These are phyloP conservation scores for Sanghuangporus weigelae DNA, from an alignment of 1,284 basidiomycete species.

Conservation along the genomic window DNA sequence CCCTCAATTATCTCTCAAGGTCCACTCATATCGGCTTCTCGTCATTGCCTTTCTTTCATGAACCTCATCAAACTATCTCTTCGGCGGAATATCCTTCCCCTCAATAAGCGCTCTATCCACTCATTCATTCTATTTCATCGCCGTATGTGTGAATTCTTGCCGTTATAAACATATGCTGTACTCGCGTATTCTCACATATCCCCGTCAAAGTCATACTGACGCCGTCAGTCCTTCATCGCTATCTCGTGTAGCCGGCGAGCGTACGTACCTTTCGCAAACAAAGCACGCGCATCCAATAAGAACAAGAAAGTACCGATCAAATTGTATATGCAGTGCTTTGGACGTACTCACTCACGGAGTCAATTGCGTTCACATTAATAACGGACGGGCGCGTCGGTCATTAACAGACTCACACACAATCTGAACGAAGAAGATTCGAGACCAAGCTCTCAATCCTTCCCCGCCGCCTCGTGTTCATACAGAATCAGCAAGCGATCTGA, in stretches of 20 bases:
- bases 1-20: conserved; percentile 1
- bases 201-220: too few species aligned
- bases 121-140: background rate
- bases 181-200: too few species aligned
- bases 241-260: too few species aligned
- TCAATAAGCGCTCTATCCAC: background rate
- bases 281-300: too few species aligned
- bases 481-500: background rate
- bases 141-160: background rate
- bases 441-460: background rate
- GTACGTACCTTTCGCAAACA: too few species aligned
- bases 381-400: background rate
- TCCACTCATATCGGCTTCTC: background rate
- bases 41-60: background rate
- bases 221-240: too few species aligned
- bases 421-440: background rate
- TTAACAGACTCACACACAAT: background rate
- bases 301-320: too few species aligned
- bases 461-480: background rate
- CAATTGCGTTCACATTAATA: too few species aligned
- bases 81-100: background rate
- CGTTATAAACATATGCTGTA: too few species aligned
- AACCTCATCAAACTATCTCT: background rate
- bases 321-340: too few species aligned
- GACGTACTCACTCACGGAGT: too few species aligned